These are phyloP conservation scores for Malus fusca DNA, from an alignment of 306 rosid genomes.

Conservation along the genomic window DNA sequence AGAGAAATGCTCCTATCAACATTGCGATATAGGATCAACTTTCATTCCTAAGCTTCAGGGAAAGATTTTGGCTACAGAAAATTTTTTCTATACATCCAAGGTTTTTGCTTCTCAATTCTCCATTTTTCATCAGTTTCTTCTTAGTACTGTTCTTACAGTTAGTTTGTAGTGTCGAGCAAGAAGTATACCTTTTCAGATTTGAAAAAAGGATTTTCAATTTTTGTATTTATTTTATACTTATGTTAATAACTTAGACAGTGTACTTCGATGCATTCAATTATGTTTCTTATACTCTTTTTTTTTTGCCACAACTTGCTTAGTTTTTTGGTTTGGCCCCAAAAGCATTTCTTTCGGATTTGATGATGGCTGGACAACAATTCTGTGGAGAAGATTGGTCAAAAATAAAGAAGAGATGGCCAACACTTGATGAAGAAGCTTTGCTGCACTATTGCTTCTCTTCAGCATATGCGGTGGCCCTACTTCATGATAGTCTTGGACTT, in stretches of 20 bases:
- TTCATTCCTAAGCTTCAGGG: constrained; percentile 81
- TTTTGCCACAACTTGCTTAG: constrained; percentile 26
- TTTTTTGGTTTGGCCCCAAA: constrained; percentile 66
- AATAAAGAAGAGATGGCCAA: constrained; percentile 43
- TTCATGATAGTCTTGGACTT: constrained; percentile 92
- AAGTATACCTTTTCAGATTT: background rate
- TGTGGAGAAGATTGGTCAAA: constrained; percentile 80
- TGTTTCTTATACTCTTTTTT: constrained; percentile 3
- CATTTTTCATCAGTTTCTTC: constrained; percentile 8
- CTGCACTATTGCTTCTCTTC: constrained; percentile 90
- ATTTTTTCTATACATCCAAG: constrained; percentile 91
- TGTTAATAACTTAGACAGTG: background rate
- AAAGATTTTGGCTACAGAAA: constrained; percentile 91
- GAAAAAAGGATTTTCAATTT: background rate
- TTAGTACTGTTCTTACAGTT: constrained; percentile 12
- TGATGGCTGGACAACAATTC: constrained; percentile 72
- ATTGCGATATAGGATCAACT: constrained; percentile 74
- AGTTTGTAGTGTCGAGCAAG: background rate
- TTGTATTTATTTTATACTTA: background rate
- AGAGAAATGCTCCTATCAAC: constrained; percentile 61
- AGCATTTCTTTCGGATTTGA: constrained; percentile 65
- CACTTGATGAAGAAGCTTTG: constrained; percentile 63
- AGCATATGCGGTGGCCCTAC: constrained; percentile 83
- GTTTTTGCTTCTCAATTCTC: constrained; percentile 29
- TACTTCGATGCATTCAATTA: background rate